Percentiles rank a stretch among this genome's conserved stretches.
These are phyloP conservation scores for Citrus glauca DNA, from an alignment of 345 rosid species.

Conservation along the genomic window DNA sequence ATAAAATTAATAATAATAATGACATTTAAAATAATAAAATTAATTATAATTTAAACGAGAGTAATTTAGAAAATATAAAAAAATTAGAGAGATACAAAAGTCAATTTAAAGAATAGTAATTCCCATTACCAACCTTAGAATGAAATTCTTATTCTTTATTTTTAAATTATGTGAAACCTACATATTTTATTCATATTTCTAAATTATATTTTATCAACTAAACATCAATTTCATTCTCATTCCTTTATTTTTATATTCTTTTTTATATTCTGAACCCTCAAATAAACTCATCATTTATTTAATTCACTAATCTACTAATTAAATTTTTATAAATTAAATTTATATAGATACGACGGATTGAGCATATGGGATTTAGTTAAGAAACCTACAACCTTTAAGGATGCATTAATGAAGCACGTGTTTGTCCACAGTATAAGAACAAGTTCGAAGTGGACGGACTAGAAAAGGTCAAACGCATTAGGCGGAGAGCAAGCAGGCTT, in stretches of 20 bases:
- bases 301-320: rapidly evolving
- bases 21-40: too few species aligned
- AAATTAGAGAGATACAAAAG: rapidly evolving
- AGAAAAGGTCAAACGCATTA: neutral
- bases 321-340: too few species aligned
- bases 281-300: too few species aligned
- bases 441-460: neutral
- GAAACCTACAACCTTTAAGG: too few species aligned
- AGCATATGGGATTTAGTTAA: too few species aligned
- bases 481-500: neutral
- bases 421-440: neutral
- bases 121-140: rapidly evolving
- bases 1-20: too few species aligned
- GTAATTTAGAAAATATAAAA: rapidly evolving
- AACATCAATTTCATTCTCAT: rapidly evolving
- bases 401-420: neutral
- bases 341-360: too few species aligned
- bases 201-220: too few species aligned
- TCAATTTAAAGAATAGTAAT: rapidly evolving
- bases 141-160: too few species aligned
- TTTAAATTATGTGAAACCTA: rapidly evolving
- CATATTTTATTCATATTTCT: rapidly evolving
- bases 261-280: rapidly evolving
- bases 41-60: rapidly evolving
- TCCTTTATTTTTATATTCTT: rapidly evolving